Evolutionary conservation across 169 alveolate genomes (phyloP).

Genomic region (Plasmodium gonderi): DNA sequence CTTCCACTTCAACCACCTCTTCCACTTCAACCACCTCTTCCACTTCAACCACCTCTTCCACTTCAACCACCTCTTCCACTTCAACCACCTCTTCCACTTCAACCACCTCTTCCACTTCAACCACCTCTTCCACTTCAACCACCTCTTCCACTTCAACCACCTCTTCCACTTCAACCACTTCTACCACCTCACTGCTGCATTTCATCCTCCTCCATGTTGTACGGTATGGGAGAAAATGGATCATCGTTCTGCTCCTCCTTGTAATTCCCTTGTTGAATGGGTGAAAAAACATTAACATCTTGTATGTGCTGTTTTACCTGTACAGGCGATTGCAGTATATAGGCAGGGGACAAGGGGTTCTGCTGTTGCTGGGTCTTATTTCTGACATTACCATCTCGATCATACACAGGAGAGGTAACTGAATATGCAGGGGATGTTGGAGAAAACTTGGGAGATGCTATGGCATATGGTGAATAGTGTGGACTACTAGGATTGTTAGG

Average conservation of each 20-base stretch:
- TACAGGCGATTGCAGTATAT: conserved; percentile 59
- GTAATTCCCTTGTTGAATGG: conserved; percentile 46
- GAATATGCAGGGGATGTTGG: conserved; percentile 91
- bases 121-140: neutral
- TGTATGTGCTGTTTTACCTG: conserved; percentile 48
- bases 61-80: no score
- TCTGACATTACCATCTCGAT: neutral
- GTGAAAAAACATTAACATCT: conserved; percentile 41
- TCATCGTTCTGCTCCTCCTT: conserved; percentile 59
- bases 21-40: no score
- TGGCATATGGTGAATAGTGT: conserved; percentile 62
- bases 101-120: no score
- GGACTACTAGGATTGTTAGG: conserved; percentile 69
- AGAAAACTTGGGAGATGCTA: conserved; percentile 77
- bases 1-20: no score
- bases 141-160: neutral
- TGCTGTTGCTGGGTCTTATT: neutral
- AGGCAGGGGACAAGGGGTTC: conserved; percentile 70
- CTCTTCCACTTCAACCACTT: neutral
- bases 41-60: no score
- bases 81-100: no score
- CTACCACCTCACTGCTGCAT: neutral
- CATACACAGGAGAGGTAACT: conserved; percentile 87
- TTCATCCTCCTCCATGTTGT: conserved; percentile 70
- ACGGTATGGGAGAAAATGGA: conserved; percentile 71